These are phyloP conservation scores for Sporisorium iseilematis-ciliati DNA, from an alignment of 1,284 basidiomycete genomes.

Conservation along the genomic window DNA sequence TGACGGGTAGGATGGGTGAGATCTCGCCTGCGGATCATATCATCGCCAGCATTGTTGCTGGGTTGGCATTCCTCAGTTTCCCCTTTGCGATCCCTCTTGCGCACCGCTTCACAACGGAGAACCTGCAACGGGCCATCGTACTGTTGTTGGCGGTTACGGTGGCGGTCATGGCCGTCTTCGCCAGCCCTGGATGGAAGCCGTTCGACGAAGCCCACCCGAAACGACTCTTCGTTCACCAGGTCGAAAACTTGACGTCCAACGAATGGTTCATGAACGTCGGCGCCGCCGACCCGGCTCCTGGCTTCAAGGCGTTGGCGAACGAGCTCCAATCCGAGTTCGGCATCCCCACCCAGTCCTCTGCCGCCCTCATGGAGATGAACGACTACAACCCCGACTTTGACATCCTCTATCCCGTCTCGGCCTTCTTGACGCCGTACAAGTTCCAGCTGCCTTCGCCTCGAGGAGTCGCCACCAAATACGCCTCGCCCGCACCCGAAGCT, in stretches of 20 bases:
- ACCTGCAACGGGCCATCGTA: slow-evolving; percentile 72
- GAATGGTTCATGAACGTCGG: slow-evolving; percentile 85
- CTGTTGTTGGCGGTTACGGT: slow-evolving; percentile 73
- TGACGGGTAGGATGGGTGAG: slow-evolving; percentile 75
- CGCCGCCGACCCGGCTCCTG: slow-evolving; percentile 84
- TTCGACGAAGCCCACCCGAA: slow-evolving; percentile 91
- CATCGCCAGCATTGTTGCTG: slow-evolving; percentile 76
- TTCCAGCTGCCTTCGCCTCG: slow-evolving; percentile 74
- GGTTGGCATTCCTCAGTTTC: slow-evolving; percentile 75
- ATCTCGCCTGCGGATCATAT: slow-evolving; percentile 81
- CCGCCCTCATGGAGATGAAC: slow-evolving; percentile 66
- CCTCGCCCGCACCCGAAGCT: slow-evolving; percentile 31
- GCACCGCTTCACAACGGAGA: slow-evolving; percentile 76
- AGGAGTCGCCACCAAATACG: slow-evolving; percentile 33
- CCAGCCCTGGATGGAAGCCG: slow-evolving; percentile 73
- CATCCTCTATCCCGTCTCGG: slow-evolving; percentile 77
- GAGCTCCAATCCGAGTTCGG: slow-evolving; percentile 78
- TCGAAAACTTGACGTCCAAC: slow-evolving; percentile 81
- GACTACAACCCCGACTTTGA: slow-evolving; percentile 66
- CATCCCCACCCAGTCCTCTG: slow-evolving; percentile 64
- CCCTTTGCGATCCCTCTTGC: slow-evolving; percentile 77
- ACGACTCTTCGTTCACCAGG: slow-evolving; percentile 84
- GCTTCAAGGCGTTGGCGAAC: slow-evolving; percentile 76
- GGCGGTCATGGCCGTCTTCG: slow-evolving; percentile 75
- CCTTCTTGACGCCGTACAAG: slow-evolving; percentile 84